Evolutionary conservation across 129 eudicot genomes (phyloP).

Genomic region (Rutidosis leptorrhynchoides): DNA sequence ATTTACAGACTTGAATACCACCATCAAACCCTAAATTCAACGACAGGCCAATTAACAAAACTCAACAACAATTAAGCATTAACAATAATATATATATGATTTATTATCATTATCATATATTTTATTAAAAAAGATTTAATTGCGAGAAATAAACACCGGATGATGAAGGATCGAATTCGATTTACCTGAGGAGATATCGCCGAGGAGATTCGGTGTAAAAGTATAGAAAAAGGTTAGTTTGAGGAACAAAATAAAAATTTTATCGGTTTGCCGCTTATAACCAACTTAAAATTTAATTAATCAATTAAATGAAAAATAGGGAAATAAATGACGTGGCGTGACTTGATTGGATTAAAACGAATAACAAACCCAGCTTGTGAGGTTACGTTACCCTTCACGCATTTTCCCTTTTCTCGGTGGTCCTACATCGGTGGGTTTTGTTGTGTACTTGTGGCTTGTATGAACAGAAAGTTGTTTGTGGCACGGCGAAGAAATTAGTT

Average conservation of each 20-base stretch:
- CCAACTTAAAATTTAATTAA: conserved; percentile 14
- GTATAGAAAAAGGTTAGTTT: not conserved
- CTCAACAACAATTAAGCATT: not conserved
- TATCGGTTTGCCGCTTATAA: conserved; percentile 50
- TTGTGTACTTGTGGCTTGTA: not conserved
- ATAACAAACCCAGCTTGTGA: conserved; percentile 34
- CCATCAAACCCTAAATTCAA: conserved; percentile 28
- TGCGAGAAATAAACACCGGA: not conserved
- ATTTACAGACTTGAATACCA: not conserved
- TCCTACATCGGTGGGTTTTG: not conserved
- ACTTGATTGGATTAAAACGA: conserved; percentile 24
- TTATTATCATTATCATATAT: not conserved
- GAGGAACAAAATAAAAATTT: not conserved
- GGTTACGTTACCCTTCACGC: conserved; percentile 22
- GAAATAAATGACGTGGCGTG: conserved; percentile 37
- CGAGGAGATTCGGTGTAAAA: conserved; percentile 14
- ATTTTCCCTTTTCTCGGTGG: conserved; percentile 1
- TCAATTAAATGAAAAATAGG: conserved; percentile 6
- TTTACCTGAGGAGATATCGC: conserved; percentile 33
- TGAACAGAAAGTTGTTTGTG: conserved; percentile 23
- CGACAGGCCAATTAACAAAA: not conserved
- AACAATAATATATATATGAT: not conserved
- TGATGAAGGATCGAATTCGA: conserved; percentile 1
- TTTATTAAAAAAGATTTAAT: not conserved
- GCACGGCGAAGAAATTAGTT: conserved; percentile 23